Percentiles rank a stretch among this genome's conserved stretches.
These are phyloP conservation scores for Boletus mariae DNA, from an alignment of 1,284 basidiomycete species.

Conservation along the genomic window DNA sequence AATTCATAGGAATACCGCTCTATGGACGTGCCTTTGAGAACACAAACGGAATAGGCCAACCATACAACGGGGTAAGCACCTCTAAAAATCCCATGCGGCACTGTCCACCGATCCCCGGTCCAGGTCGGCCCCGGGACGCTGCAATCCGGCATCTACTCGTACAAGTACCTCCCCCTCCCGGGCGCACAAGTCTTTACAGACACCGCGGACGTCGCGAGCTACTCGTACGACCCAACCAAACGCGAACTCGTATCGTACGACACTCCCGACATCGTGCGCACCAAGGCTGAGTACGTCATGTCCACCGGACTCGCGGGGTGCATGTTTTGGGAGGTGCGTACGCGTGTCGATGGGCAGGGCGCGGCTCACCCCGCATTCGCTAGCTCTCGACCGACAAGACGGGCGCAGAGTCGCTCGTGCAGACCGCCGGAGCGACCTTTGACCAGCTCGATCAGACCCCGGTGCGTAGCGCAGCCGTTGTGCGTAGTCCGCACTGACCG, in stretches of 20 bases:
- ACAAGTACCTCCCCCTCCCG: slow-evolving; percentile 68
- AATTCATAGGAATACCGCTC: slow-evolving; percentile 63
- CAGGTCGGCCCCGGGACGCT: slow-evolving; percentile 68
- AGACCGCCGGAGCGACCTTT: slow-evolving; percentile 44
- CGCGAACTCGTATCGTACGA: slow-evolving; percentile 79
- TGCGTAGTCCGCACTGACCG: not conserved
- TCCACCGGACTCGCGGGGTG: slow-evolving; percentile 64
- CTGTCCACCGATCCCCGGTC: slow-evolving; percentile 1
- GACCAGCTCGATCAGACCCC: slow-evolving; percentile 57
- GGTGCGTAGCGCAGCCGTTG: slow-evolving; percentile 16
- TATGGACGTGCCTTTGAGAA: slow-evolving; percentile 84
- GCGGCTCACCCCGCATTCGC: not conserved
- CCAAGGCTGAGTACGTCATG: slow-evolving; percentile 77
- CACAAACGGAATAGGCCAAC: slow-evolving; percentile 69
- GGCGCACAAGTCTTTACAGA: slow-evolving; percentile 72
- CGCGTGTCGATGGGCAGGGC: not conserved
- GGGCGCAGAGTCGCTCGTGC: slow-evolving; percentile 54
- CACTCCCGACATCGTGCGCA: slow-evolving; percentile 63
- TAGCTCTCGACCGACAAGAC: slow-evolving; percentile 64
- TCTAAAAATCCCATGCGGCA: not conserved
- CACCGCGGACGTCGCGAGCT: slow-evolving; percentile 69
- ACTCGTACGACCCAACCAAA: slow-evolving; percentile 68
- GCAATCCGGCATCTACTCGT: slow-evolving; percentile 49
- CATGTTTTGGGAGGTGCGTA: slow-evolving; percentile 77
- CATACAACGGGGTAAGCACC: slow-evolving; percentile 65